Conservation (phyloP, 305 asterid species). For the Stenogyne calaminthoides region DNA sequence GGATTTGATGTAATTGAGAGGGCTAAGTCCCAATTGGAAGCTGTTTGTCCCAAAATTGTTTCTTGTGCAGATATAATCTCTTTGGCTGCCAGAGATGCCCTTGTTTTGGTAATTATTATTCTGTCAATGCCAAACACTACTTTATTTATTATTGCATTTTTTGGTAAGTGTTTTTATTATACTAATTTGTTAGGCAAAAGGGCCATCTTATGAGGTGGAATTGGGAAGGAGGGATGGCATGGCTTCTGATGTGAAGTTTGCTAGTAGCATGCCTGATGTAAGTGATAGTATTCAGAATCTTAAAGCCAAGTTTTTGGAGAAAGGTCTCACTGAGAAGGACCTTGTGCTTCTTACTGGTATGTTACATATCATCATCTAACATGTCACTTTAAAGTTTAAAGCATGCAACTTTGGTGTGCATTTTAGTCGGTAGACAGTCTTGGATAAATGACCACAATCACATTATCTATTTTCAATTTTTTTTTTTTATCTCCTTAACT, state of each 20-base stretch:
- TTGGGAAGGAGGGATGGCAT: slow-evolving; percentile 85
- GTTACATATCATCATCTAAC: too few relatives aligned
- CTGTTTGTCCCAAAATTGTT: slow-evolving; percentile 61
- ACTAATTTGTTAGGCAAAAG: slow-evolving; percentile 50
- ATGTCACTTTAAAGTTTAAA: too few relatives aligned
- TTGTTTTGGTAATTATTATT: slow-evolving; percentile 44
- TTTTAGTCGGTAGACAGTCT: slow-evolving; percentile 49
- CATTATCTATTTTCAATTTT: not conserved
- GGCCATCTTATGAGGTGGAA: slow-evolving; percentile 73
- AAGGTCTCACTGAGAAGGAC: slow-evolving; percentile 71
- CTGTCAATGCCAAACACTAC: not conserved
- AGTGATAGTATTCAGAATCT: slow-evolving; percentile 58
- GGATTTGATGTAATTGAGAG: slow-evolving; percentile 79
- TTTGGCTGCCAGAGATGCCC: slow-evolving; percentile 88
- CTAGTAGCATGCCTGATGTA: slow-evolving; percentile 80
- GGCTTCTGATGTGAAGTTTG: slow-evolving; percentile 52
- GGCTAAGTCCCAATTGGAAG: slow-evolving; percentile 66
- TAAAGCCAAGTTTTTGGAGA: slow-evolving; percentile 59
- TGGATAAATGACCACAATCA: slow-evolving; percentile 27
- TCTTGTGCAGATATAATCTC: slow-evolving; percentile 92
- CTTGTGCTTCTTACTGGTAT: slow-evolving; percentile 82
- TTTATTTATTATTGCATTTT: not conserved
- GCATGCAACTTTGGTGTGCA: slow-evolving; percentile 54
- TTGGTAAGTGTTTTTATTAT: not conserved
- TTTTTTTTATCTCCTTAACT: not conserved